Base-by-base conservation (phyloP, 768 basidiomycete species). In the Mycena leptocephala region DNA sequence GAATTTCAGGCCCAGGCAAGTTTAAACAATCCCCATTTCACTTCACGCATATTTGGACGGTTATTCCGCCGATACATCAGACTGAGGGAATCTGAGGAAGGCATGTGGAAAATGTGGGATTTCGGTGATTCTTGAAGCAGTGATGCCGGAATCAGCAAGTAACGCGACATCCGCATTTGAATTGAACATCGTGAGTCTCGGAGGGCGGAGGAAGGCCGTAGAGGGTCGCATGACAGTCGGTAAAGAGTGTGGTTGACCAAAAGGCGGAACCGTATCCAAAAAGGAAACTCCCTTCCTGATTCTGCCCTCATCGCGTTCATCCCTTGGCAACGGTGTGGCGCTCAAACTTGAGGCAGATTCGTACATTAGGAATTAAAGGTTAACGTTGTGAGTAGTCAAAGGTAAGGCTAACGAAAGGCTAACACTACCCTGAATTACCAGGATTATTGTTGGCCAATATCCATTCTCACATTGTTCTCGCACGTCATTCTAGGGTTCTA, bases 401-500 rank as follows among this genome's bases (percentile, higher is more conserved):
- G 48, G 63, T 35, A 28, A 67, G 14, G 43, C 18, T 51, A 18
- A 48, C 22, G 8, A 59, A 67, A 73, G 72, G 16, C 33, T 73
- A 59, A 74, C n/a, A 24, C 56, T 48, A 39, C 39, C 7, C 43
- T 48, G 24, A 51, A 56, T 64, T 43, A 35, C 53, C 28, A 43
- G 74, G 62, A 63, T 32, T 30, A 9, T 68, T 24, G 37, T 63
- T 69, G 18, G 59, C n/a, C 35, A 43, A 30, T 37, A 43, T 28
- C n/a, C 30, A 43, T 58, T 68, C 77, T 62, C 74, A 72, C 74
- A 75, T 63, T 37, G 62, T 37, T 71, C 58, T 59, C 68, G 70
- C 51, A 72, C 77, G 77, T 78, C 77, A 78, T 75, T 63, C 39
- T 18, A 37, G 62, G 63, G 64, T 78, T 72, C 77, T 56, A 24